Conservation (phyloP, 208 protist species). For the Sergeia podlipaevii region DNA sequence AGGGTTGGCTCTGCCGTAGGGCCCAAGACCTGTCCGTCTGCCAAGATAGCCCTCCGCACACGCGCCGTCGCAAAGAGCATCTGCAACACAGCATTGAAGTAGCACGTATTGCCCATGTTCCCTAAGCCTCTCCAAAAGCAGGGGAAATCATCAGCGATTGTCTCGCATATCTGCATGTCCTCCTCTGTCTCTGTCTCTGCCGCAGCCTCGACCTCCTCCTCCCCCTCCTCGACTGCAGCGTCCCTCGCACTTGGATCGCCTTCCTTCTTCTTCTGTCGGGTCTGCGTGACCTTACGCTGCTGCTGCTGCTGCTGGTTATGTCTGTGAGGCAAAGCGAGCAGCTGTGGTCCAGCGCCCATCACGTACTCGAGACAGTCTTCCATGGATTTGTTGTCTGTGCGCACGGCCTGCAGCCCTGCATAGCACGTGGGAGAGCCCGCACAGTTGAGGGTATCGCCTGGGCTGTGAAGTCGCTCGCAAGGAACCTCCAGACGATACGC, state of each 20-base stretch:
- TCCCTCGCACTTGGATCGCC: neutral
- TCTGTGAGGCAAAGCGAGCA: slow-evolving; percentile 16
- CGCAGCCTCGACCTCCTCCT: neutral
- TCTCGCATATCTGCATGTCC: neutral
- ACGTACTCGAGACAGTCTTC: slow-evolving; percentile 27
- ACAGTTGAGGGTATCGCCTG: slow-evolving; percentile 29
- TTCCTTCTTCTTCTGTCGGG: neutral
- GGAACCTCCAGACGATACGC: slow-evolving; percentile 46
- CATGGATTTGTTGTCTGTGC: slow-evolving; percentile 19
- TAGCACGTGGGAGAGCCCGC: slow-evolving; percentile 47
- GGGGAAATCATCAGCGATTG: slow-evolving; percentile 2
- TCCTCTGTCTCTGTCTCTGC: neutral
- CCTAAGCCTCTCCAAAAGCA: slow-evolving; percentile 66
- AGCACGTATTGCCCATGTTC: slow-evolving; percentile 90
- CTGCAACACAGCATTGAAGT: slow-evolving; percentile 85
- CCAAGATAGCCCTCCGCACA: slow-evolving; percentile 56
- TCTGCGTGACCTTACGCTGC: neutral
- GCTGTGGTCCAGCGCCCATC: slow-evolving; percentile 32
- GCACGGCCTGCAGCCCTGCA: slow-evolving; percentile 33
- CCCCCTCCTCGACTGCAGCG: neutral
- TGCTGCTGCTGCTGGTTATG: neutral
- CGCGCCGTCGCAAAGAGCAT: slow-evolving; percentile 60
- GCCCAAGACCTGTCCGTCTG: slow-evolving; percentile 8
- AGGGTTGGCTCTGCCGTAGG: too few relatives aligned
- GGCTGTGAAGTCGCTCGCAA: slow-evolving; percentile 8